Evolutionary conservation across 768 basidiomycete species (phyloP), one percentile per base, ranked within the genome.

Genomic region (Cytidiella melzeri): DNA sequence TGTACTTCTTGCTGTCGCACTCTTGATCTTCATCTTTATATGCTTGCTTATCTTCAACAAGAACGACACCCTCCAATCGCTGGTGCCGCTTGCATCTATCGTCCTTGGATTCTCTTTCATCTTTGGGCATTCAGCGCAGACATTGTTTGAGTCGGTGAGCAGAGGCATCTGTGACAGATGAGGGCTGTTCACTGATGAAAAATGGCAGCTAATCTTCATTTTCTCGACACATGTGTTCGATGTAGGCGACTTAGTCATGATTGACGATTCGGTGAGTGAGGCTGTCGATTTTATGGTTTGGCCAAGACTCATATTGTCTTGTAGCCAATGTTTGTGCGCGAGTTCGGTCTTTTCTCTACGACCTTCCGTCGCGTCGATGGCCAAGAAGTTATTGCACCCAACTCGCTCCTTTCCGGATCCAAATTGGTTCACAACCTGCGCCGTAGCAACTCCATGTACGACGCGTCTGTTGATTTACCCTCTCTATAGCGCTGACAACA

Each of bases 171-270:
- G 15, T 24, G 24, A 38, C 11, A 27, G 30, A 5, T 43, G 30
- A 36, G 19, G 18, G 13, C 45, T 53, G 41, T 37, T 12, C 25
- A 54, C 26, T 54, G n/a, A 20, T 13, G n/a, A n/a, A n/a, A n/a
- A n/a, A 28, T 2, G 24, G 3, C 43, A 87, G 85, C 75, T 90
- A 19, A 84, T 90, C 58, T 90, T 90, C 69, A 88, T 89, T 51
- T 88, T 89, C 63, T 84, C 83, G 1, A 89, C 87, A 0, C 88
- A 90, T 60, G 83, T 87, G n/a, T 90, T 85, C 55, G 87, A 89
- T 61, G 83, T 90, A 5, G 87, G 87, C 5, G 87, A 91, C 57
- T 66, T 89, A 25, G 83, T 90, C 5, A 78, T 90, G 75, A 88
- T 91, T 54, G 88, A 90, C 58, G 80, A 83, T 48, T 76, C 81